Evolutionary conservation across 2,329 filamentous ascomycete species (phyloP), one percentile per base, ranked within the genome.

Genomic region (Penicillium sp.): DNA sequence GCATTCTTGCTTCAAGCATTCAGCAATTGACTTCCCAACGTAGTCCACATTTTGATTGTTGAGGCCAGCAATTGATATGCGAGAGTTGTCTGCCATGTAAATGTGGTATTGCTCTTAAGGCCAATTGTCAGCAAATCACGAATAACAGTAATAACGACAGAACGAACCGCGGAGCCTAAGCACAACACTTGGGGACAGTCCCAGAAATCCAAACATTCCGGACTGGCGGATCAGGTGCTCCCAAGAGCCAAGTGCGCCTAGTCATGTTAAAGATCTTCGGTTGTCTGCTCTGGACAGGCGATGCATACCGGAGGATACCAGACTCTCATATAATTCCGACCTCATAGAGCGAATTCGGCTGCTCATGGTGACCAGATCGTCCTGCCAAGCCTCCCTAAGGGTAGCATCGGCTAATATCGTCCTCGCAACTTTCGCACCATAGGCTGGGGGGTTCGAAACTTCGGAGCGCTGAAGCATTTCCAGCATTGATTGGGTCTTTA

Each of bases 61-160:
- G 59, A 96, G 72, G 5, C 91, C 91, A 6, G 90, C 91, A 87
- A 96, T 96, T 66, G 87, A 93, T 67, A 96, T 94, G 28, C 91
- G 84, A 19, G 91, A 91, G 64, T 96, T 96, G 77, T 93, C 95
- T 6, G 65, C 65, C 71, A 75, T 72, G 49, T 75, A 75, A 21
- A 74, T 64, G 52, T 74, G 72, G 51, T 70, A 69, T 55, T 72
- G 64, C 48, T 71, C 70, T 60, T 60, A 33, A 6, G 3, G 1
- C 15, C 41, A 35, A 1, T 6, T 19, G n/a, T 55, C 21, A 59
- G 46, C n/a, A 34, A 15, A 38, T 50, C 1, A 9, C 4, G 12
- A 39, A 4, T 6, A 41, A 26, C 4, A 29, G 12, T 1, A 2
- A 12, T 38, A 2, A 9, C n/a, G 2, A 17, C 6, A 12, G 19